A percentile compares a stretch with the other conserved stretches of the same genome.
Evolutionary conservation across 2,329 filamentous ascomycete species (phyloP).

Genomic region (Monosporascus sp.): DNA sequence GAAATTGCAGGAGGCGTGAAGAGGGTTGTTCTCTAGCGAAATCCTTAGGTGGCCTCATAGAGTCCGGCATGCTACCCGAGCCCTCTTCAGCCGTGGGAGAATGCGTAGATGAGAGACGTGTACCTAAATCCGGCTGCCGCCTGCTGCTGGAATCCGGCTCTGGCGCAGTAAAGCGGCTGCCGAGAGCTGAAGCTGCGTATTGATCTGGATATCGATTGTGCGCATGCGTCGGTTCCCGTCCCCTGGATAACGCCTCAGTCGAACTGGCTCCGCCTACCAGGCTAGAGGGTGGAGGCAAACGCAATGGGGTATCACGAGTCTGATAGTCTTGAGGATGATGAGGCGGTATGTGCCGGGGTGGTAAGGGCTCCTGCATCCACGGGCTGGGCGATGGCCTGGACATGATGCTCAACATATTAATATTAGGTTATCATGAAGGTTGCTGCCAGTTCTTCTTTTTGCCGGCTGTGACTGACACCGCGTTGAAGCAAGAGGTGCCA

Average conservation of each 20-base stretch:
- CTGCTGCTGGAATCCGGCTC: constrained; percentile 3
- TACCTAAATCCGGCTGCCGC: constrained; percentile 9
- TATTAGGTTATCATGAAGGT: constrained; percentile 9
- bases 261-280: constrained; percentile 15
- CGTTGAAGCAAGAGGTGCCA: background rate
- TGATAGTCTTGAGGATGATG: constrained; percentile 20
- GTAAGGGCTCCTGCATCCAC: constrained; percentile 22
- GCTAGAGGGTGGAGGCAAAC: constrained; percentile 22
- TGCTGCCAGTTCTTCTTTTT: constrained; percentile 15
- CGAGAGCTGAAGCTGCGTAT: constrained; percentile 15
- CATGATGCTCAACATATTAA: constrained; percentile 27
- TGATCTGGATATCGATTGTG: constrained; percentile 13
- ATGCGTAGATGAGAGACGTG: constrained; percentile 13
- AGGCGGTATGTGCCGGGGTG: constrained; percentile 19
- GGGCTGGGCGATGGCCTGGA: constrained; percentile 21
- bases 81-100: constrained; percentile 14
- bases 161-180: constrained; percentile 1
- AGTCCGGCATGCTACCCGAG: constrained; percentile 15
- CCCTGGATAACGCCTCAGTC: constrained; percentile 11
- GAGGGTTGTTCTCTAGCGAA: constrained; percentile 11
- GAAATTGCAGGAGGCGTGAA: constrained; percentile 10
- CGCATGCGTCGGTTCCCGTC: constrained; percentile 14
- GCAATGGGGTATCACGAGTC: constrained; percentile 11
- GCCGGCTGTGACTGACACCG: constrained; percentile 17
- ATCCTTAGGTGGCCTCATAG: constrained; percentile 10